These are phyloP conservation scores for Fraxinus nigra DNA, from an alignment of 305 asterid genomes.

Conservation along the genomic window DNA sequence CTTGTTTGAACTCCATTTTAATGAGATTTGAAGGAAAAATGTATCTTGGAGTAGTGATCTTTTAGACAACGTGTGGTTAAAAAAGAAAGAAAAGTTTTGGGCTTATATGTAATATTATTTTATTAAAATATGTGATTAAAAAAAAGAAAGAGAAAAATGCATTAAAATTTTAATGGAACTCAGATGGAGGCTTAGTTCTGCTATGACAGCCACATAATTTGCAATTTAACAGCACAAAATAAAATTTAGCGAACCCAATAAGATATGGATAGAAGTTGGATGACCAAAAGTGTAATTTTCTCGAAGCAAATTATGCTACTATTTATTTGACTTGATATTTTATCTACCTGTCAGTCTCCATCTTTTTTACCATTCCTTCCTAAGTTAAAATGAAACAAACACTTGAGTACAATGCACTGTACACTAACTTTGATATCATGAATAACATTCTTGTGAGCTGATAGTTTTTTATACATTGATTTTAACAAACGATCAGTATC, in stretches of 20 bases:
- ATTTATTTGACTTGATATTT: no score
- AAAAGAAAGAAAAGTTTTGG: no score
- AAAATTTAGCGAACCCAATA: neutral
- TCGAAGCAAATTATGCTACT: neutral
- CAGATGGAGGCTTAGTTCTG: neutral
- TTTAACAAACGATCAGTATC: no score
- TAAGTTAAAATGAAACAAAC: neutral
- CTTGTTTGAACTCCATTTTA: neutral
- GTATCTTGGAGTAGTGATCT: neutral
- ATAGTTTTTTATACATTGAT: no score
- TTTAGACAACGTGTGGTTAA: no score
- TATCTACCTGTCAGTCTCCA: neutral
- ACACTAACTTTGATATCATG: no score
- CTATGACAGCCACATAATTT: neutral
- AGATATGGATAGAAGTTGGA: neutral
- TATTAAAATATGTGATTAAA: no score
- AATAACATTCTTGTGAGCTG: no score
- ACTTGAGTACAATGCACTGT: neutral
- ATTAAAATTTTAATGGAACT: no score
- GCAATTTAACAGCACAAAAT: neutral
- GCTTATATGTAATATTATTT: no score
- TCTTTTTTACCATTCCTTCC: neutral
- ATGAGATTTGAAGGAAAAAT: neutral
- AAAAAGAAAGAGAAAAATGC: no score
- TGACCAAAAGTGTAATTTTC: neutral